Conservation (phyloP, 768 basidiomycete genomes). For the Agaricus blazei region DNA sequence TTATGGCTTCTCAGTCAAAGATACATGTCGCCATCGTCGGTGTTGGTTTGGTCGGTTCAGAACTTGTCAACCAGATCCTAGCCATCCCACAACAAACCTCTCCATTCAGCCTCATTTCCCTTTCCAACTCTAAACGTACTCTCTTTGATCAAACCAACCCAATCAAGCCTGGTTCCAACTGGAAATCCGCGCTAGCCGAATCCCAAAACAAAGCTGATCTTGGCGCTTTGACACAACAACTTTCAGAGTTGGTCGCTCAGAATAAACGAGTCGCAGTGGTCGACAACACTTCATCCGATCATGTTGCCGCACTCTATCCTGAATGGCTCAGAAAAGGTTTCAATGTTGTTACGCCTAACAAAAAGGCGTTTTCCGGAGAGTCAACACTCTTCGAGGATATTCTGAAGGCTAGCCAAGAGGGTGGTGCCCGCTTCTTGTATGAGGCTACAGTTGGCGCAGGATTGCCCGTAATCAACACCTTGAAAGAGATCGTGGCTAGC, state of each 20-base stretch:
- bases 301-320: slow-evolving; percentile 79
- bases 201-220: slow-evolving; percentile 46
- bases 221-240: slow-evolving; percentile 36
- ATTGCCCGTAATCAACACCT: slow-evolving; percentile 83
- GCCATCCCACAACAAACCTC: slow-evolving; percentile 50
- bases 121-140: slow-evolving; percentile 62
- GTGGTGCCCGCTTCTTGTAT: slow-evolving; percentile 67
- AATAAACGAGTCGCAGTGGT: slow-evolving; percentile 64
- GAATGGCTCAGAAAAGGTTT: slow-evolving; percentile 73
- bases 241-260: slow-evolving; percentile 40
- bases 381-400: slow-evolving; percentile 67
- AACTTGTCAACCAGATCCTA: slow-evolving; percentile 79
- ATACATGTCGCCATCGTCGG: slow-evolving; percentile 78
- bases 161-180: slow-evolving; percentile 26
- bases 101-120: slow-evolving; percentile 61
- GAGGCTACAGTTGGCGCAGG: slow-evolving; percentile 97
- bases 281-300: slow-evolving; percentile 89
- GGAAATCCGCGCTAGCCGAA: slow-evolving; percentile 33
- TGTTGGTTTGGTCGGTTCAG: slow-evolving; percentile 87
- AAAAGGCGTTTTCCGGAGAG: slow-evolving; percentile 87
- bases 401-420: slow-evolving; percentile 47
- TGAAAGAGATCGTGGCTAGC: slow-evolving; percentile 88
- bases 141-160: slow-evolving; percentile 49
- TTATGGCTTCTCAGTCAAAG: slow-evolving; percentile 20
- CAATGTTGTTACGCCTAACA: slow-evolving; percentile 93